These are phyloP conservation scores for Purpureocillium takamizusanense DNA, from an alignment of 2,329 filamentous ascomycete genomes.

Conservation along the genomic window DNA sequence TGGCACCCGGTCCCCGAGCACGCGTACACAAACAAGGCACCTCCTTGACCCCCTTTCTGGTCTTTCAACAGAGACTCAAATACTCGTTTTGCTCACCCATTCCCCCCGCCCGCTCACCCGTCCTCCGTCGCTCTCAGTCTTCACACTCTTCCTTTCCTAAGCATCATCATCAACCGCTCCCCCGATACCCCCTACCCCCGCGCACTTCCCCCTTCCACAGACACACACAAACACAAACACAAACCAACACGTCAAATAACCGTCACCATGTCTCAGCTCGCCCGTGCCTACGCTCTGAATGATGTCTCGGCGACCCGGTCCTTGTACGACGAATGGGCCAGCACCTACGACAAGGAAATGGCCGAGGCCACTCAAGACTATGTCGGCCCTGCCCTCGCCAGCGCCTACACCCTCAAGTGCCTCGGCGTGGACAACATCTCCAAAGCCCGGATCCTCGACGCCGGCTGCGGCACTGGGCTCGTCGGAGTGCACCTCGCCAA, in stretches of 20 bases:
- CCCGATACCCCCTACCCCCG: too few relatives aligned
- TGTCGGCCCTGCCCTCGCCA: constrained; percentile 28
- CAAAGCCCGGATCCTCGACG: constrained; percentile 35
- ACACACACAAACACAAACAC: background rate
- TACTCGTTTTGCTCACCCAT: background rate
- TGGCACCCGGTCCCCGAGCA: too few relatives aligned
- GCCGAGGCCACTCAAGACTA: constrained; percentile 27
- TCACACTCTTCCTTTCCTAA: too few relatives aligned
- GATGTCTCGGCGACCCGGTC: constrained; percentile 14
- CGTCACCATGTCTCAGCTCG: constrained; percentile 17
- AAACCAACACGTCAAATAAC: too few relatives aligned
- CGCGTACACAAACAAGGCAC: too few relatives aligned
- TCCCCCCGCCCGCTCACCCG: background rate
- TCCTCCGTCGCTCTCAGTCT: background rate
- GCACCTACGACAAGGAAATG: constrained; percentile 23
- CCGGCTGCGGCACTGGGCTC: constrained; percentile 47
- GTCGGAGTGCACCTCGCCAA: constrained; percentile 37
- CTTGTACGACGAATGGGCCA: constrained; percentile 27
- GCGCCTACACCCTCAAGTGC: constrained; percentile 22
- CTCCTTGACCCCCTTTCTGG: too few relatives aligned
- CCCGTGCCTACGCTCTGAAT: constrained; percentile 16
- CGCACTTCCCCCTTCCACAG: background rate
- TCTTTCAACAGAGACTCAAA: too few relatives aligned
- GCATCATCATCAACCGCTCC: too few relatives aligned
- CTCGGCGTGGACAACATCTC: constrained; percentile 15